A percentile compares a stretch with the other conserved stretches of the same genome.
phyloP scores from a whole-genome alignment of 2,329 filamentous ascomycete species.

The Diplodia scrobiculata region DNA sequence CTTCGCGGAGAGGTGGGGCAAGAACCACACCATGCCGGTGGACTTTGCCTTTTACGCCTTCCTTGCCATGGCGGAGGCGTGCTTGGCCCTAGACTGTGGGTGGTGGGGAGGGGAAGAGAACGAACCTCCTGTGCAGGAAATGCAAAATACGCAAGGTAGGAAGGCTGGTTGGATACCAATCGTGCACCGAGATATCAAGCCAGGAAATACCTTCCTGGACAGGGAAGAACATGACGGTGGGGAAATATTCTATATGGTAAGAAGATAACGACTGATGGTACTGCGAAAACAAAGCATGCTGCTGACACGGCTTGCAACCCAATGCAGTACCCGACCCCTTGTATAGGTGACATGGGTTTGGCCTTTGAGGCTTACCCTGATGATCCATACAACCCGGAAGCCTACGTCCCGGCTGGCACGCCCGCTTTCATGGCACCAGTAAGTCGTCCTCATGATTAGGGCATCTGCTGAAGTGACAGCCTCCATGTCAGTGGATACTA shows the following conservation, averaged over 20 bases:
- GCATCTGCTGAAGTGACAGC: neutral
- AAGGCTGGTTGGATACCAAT: slow-evolving; percentile 12
- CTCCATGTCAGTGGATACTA: neutral
- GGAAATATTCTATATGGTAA: neutral
- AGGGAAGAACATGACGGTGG: neutral
- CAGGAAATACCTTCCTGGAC: neutral
- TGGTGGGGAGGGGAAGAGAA: slow-evolving; percentile 11
- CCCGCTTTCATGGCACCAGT: neutral
- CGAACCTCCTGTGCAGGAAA: neutral
- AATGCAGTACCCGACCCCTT: slow-evolving; percentile 1
- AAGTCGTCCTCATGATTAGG: neutral
- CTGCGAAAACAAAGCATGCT: no score
- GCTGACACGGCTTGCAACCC: neutral
- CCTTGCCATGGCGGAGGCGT: slow-evolving; percentile 3
- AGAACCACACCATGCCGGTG: neutral
- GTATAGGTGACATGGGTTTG: neutral
- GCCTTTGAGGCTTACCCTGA: slow-evolving; percentile 6
- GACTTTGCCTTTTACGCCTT: slow-evolving; percentile 2
- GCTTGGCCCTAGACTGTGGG: slow-evolving; percentile 5
- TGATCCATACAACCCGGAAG: slow-evolving; percentile 8
- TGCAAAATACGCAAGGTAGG: neutral
- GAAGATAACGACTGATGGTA: neutral
- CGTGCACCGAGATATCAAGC: slow-evolving; percentile 8
- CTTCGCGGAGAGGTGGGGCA: neutral
- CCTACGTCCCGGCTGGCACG: neutral